Percentiles rank a stretch among this genome's conserved stretches.
Conservation (phyloP, 1,139 yeast species). For the Geotrichum carabidarum region DNA sequence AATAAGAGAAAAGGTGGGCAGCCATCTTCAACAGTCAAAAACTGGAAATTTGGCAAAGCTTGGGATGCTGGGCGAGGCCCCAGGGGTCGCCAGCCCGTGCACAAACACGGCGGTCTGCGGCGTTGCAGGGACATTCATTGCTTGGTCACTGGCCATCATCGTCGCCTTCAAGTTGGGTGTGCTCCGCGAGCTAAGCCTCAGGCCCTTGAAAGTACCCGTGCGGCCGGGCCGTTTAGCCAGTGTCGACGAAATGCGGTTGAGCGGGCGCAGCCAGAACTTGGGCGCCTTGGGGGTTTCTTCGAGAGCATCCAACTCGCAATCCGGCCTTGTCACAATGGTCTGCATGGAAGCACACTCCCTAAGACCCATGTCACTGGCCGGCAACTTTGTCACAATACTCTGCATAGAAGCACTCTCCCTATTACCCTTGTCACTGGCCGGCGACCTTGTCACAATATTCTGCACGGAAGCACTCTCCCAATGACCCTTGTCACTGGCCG, state of each 20-base stretch:
- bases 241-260: not conserved
- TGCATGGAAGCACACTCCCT: not conserved
- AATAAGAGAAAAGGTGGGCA: too few species aligned
- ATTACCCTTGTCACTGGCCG: too few species aligned
- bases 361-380: too few species aligned
- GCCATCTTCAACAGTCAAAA: too few species aligned
- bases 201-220: not conserved
- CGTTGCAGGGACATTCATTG: not conserved
- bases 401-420: not conserved
- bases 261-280: constrained; percentile 6
- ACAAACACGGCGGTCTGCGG: not conserved
- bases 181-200: not conserved
- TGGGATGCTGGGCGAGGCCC: not conserved
- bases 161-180: not conserved
- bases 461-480: not conserved
- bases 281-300: constrained; percentile 6
- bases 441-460: not conserved
- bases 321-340: constrained; percentile 1
- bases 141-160: not conserved
- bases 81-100: not conserved
- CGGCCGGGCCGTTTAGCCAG: too few species aligned
- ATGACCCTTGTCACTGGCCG: too few species aligned
- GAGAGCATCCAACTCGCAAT: constrained; percentile 1
- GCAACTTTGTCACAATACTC: not conserved
- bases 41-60: too few species aligned